Conservation (phyloP, 192 early-diverging fungal genomes). For the Cetraspora pellucida region DNA sequence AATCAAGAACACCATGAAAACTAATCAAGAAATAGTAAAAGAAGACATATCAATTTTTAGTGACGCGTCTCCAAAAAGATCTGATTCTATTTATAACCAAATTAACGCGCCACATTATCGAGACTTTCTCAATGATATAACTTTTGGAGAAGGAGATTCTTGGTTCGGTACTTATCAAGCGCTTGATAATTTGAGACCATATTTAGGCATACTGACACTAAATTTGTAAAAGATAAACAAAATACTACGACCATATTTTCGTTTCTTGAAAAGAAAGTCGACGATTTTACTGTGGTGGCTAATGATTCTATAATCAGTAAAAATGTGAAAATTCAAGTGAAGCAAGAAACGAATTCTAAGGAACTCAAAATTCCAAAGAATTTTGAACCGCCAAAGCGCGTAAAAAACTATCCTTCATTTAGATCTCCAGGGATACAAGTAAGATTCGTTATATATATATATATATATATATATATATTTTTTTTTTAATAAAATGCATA, state of each 20-base stretch:
- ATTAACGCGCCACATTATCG: not conserved
- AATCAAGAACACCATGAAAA: not conserved
- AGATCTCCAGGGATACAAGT: not conserved
- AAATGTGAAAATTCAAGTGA: too few relatives aligned
- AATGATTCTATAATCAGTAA: too few relatives aligned
- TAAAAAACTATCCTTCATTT: not conserved
- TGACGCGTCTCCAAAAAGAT: not conserved
- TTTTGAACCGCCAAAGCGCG: not conserved
- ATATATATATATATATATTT: too few relatives aligned
- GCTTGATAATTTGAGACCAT: not conserved
- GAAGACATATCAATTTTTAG: too few relatives aligned
- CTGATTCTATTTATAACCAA: not conserved
- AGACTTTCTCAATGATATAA: not conserved
- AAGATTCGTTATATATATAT: not conserved
- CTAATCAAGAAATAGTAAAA: not conserved
- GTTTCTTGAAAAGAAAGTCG: not conserved
- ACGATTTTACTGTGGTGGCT: not conserved
- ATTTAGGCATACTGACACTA: too few relatives aligned
- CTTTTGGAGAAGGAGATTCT: slow-evolving; percentile 20
- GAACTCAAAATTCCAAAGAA: not conserved
- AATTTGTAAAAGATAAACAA: too few relatives aligned
- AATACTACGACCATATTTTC: too few relatives aligned
- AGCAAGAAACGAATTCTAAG: not conserved
- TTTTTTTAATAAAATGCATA: not conserved
- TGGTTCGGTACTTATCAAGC: not conserved